phyloP scores from a whole-genome alignment of 2,329 filamentous ascomycete species.

The Ceratocystis albifundus region DNA sequence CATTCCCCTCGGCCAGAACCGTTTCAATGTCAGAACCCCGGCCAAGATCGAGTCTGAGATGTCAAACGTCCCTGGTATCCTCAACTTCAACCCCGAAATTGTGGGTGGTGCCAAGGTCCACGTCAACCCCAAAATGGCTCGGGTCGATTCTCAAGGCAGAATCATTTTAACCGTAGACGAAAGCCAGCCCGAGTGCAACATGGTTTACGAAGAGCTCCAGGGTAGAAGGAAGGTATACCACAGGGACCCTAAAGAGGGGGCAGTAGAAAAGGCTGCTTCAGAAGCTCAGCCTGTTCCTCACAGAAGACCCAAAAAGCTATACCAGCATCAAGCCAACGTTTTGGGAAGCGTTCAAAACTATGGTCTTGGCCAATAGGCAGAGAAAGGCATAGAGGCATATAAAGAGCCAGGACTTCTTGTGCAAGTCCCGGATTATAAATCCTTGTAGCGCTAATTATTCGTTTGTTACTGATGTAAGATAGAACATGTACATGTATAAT shows the following conservation, averaged over 20 bases:
- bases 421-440: not conserved
- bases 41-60: constrained; percentile 23
- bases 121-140: constrained; percentile 36
- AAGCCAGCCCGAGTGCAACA: constrained; percentile 31
- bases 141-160: constrained; percentile 40
- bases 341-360: constrained; percentile 33
- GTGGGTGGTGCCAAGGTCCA: constrained; percentile 46
- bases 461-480: constrained; percentile 20
- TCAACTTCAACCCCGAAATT: constrained; percentile 36
- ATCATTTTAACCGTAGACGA: constrained; percentile 37
- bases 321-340: constrained; percentile 23
- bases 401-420: constrained; percentile 6
- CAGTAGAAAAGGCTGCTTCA: constrained; percentile 29
- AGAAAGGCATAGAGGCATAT: not conserved
- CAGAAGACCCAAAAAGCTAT: constrained; percentile 4
- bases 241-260: constrained; percentile 26
- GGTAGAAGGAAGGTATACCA: constrained; percentile 31
- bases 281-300: constrained; percentile 10
- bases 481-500: constrained; percentile 22
- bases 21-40: constrained; percentile 31
- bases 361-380: constrained; percentile 28
- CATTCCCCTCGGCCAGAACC: constrained; percentile 34
- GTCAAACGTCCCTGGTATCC: constrained; percentile 19
- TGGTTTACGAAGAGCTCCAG: constrained; percentile 39
- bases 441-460: not conserved